phyloP scores from a whole-genome alignment of 73 alveolate species.

The Uronychia setigera region DNA sequence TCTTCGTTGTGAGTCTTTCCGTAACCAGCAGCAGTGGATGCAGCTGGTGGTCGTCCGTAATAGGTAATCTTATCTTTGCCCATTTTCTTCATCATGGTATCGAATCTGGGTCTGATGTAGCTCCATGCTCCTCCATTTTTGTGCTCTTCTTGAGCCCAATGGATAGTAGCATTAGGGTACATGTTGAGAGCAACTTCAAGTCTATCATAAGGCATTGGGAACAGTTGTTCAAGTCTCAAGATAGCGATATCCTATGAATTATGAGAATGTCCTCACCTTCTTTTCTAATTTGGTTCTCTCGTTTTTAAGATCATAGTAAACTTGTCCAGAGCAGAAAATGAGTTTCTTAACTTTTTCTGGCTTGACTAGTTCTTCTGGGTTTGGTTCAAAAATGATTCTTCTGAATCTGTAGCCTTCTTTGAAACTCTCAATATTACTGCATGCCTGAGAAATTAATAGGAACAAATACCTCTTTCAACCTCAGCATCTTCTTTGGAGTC shows the following conservation, averaged over 20 bases:
- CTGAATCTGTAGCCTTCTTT: constrained; percentile 69
- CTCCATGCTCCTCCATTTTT: constrained; percentile 78
- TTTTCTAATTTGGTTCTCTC: constrained; percentile 45
- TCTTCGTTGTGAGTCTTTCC: constrained; percentile 69
- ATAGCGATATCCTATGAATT: constrained; percentile 82
- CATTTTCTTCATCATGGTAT: constrained; percentile 38
- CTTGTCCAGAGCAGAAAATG: constrained; percentile 86
- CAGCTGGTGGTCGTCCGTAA: constrained; percentile 75
- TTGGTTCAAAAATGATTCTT: constrained; percentile 39
- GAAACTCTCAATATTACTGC: constrained; percentile 56
- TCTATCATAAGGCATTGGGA: constrained; percentile 95
- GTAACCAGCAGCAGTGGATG: constrained; percentile 94
- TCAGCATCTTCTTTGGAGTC: constrained; percentile 92
- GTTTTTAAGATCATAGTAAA: constrained; percentile 69
- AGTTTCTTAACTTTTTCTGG: constrained; percentile 70
- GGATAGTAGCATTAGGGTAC: constrained; percentile 74
- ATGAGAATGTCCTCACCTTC: constrained; percentile 32
- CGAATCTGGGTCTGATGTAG: constrained; percentile 75
- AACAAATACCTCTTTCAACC: constrained; percentile 61
- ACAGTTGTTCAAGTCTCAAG: constrained; percentile 88
- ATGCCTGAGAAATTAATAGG: too few species aligned
- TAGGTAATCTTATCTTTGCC: constrained; percentile 44
- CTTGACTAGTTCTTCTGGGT: constrained; percentile 28
- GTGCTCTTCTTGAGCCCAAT: constrained; percentile 88
- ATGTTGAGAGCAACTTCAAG: constrained; percentile 55